These are phyloP conservation scores for Plantago elongata DNA, from an alignment of 257 asterid species.

Conservation along the genomic window DNA sequence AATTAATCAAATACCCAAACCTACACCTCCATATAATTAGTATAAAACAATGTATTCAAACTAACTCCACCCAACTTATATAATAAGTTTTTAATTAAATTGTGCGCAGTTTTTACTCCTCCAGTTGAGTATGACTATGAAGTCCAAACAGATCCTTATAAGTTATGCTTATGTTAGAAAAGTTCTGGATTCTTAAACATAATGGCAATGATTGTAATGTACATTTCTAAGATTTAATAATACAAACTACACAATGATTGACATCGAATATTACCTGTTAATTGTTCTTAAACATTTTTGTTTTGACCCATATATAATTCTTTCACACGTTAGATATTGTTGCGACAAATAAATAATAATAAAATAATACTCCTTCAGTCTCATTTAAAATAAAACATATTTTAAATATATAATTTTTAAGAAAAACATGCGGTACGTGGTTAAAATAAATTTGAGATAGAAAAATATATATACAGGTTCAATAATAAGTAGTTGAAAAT, in stretches of 20 bases:
- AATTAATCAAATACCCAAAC: not conserved
- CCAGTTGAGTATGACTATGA: slow-evolving; percentile 1
- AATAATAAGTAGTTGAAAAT: too few relatives aligned
- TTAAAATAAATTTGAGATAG: too few relatives aligned
- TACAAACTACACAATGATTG: not conserved
- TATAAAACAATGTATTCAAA: not conserved
- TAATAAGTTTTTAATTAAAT: not conserved
- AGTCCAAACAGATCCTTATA: not conserved
- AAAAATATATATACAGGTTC: too few relatives aligned
- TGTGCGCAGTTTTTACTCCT: not conserved
- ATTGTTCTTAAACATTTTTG: not conserved
- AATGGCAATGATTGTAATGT: too few relatives aligned
- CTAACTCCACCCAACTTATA: slow-evolving; percentile 10
- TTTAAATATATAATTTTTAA: too few relatives aligned
- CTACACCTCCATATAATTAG: not conserved
- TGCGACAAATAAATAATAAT: not conserved
- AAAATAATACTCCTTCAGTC: too few relatives aligned
- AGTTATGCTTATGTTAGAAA: too few relatives aligned
- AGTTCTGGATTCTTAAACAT: too few relatives aligned
- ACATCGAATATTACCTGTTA: not conserved
- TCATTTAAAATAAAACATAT: too few relatives aligned
- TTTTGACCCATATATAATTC: not conserved
- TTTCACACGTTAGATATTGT: not conserved
- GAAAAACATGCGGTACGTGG: too few relatives aligned
- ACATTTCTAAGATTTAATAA: not conserved